Conservation (phyloP, 345 rosid genomes). For the Melaleuca alternifolia region DNA sequence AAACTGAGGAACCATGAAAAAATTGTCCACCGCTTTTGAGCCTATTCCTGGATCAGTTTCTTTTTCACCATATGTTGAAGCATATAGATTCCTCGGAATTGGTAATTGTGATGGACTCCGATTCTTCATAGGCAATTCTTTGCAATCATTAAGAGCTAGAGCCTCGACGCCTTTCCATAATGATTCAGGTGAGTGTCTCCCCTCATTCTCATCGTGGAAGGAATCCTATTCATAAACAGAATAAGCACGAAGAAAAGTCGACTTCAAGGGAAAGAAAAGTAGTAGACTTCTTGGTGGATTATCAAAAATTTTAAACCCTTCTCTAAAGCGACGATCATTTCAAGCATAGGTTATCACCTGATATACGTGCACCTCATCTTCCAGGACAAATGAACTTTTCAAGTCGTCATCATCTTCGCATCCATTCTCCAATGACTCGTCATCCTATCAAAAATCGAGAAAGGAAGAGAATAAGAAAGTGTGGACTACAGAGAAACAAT, state of each 20-base stretch:
- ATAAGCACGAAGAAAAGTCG: neutral
- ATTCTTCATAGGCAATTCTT: constrained; percentile 8
- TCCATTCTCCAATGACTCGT: neutral
- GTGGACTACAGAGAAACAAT: neutral
- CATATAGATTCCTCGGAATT: neutral
- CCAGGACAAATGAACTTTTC: neutral
- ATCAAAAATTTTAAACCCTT: neutral
- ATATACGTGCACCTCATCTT: neutral
- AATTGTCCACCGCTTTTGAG: neutral
- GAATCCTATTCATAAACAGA: neutral
- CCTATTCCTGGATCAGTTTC: neutral
- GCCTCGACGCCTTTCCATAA: constrained; percentile 27
- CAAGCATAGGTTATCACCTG: neutral
- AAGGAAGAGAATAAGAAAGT: neutral
- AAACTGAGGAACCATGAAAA: neutral
- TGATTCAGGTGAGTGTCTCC: constrained; percentile 19
- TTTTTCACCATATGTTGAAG: constrained; percentile 3
- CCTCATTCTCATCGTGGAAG: constrained; percentile 3
- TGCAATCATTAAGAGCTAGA: constrained; percentile 25
- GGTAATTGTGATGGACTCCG: constrained; percentile 21
- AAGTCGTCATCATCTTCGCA: neutral
- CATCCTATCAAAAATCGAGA: neutral
- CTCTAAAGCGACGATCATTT: neutral
- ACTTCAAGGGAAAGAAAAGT: neutral
- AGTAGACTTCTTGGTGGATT: neutral